A percentile compares a stretch with the other conserved stretches of the same genome.
phyloP scores from a whole-genome alignment of 768 basidiomycete species.

The Termitomyces sp. region DNA sequence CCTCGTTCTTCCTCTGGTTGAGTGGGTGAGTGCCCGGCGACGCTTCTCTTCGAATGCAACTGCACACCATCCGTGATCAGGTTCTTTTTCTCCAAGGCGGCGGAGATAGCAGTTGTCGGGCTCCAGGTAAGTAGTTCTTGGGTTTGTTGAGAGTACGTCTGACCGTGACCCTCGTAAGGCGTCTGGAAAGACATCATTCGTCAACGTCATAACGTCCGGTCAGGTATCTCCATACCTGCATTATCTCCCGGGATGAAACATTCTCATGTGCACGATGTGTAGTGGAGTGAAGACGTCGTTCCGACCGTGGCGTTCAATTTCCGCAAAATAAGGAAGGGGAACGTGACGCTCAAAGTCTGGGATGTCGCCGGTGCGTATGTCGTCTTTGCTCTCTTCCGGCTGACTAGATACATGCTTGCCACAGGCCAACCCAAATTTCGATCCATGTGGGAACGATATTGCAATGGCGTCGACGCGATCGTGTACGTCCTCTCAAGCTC shows the following conservation, averaged over 20 bases:
- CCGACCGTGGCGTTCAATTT: slow-evolving; percentile 94
- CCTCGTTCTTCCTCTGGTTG: slow-evolving; percentile 41
- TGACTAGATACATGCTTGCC: neutral
- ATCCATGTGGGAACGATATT: slow-evolving; percentile 95
- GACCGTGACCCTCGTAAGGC: slow-evolving; percentile 42
- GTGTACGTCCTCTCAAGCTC: slow-evolving; percentile 47
- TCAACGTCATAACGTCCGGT: slow-evolving; percentile 86
- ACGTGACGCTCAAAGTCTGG: slow-evolving; percentile 91
- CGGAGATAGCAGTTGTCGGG: slow-evolving; percentile 90
- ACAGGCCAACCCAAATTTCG: slow-evolving; percentile 89
- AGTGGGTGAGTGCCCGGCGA: slow-evolving; percentile 25
- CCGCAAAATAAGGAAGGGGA: slow-evolving; percentile 82
- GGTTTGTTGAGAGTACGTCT: neutral
- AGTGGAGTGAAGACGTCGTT: slow-evolving; percentile 97
- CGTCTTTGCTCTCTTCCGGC: neutral
- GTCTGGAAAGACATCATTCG: slow-evolving; percentile 92
- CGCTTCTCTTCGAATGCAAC: neutral
- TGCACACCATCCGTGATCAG: slow-evolving; percentile 24
- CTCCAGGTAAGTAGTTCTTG: slow-evolving; percentile 53
- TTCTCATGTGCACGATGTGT: slow-evolving; percentile 8
- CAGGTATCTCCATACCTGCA: slow-evolving; percentile 40
- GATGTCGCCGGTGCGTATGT: slow-evolving; percentile 75
- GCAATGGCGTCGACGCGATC: slow-evolving; percentile 88
- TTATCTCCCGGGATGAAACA: neutral
- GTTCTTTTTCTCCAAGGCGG: slow-evolving; percentile 82